These are phyloP conservation scores for Hyphopichia homilentoma DNA, from an alignment of 805 yeast genomes.

Conservation along the genomic window DNA sequence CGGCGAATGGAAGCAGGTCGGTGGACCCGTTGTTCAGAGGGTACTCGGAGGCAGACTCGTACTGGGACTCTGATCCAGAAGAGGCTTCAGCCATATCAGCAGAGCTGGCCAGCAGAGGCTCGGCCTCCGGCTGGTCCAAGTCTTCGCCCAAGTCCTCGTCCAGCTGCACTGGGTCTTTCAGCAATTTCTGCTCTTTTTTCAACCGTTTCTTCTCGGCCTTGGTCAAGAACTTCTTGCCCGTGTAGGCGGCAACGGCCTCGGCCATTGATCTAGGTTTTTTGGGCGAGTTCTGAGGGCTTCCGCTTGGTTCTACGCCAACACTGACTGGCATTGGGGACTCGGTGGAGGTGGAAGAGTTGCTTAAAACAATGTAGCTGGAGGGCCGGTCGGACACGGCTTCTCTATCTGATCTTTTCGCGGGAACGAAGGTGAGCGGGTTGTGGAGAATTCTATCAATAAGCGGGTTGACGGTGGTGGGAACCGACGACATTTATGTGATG, in stretches of 20 bases:
- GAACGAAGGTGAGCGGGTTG: slow-evolving; percentile 59
- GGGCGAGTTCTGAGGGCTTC: slow-evolving; percentile 2
- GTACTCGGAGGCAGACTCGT: slow-evolving; percentile 32
- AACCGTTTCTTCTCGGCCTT: slow-evolving; percentile 39
- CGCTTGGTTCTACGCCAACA: not conserved
- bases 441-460: slow-evolving; percentile 58
- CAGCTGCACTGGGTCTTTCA: slow-evolving; percentile 16
- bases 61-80: slow-evolving; percentile 17
- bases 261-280: slow-evolving; percentile 47
- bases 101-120: slow-evolving; percentile 6
- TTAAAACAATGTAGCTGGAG: slow-evolving; percentile 45
- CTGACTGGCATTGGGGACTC: not conserved
- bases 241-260: slow-evolving; percentile 56
- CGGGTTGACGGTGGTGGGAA: slow-evolving; percentile 42
- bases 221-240: slow-evolving; percentile 51
- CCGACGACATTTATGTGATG: slow-evolving; percentile 1
- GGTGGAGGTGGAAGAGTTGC: slow-evolving; percentile 6
- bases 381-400: slow-evolving; percentile 37
- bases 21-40: slow-evolving; percentile 16
- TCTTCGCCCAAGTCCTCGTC: slow-evolving; percentile 18
- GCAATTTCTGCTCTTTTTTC: slow-evolving; percentile 19
- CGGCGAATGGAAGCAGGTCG: slow-evolving; percentile 9
- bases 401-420: slow-evolving; percentile 55
- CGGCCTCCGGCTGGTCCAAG: slow-evolving; percentile 11
- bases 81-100: slow-evolving; percentile 13